These are phyloP conservation scores for Gnetum montanum DNA, from an alignment of 75 land plant genomes.

Conservation along the genomic window DNA sequence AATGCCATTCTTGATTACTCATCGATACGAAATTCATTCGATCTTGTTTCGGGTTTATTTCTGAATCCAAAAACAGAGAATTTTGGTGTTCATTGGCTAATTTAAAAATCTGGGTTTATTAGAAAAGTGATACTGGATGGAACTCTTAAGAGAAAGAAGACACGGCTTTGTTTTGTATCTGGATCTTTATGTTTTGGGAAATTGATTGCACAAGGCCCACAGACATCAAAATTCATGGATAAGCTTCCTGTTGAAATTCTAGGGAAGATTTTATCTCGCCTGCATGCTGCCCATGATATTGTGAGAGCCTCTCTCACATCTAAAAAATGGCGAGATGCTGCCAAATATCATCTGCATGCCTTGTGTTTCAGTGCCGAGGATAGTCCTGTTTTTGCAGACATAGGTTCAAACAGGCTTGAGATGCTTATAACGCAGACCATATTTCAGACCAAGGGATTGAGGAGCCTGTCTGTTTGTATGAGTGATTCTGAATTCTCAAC, in stretches of 20 bases:
- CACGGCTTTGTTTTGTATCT: too few relatives aligned
- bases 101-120: too few relatives aligned
- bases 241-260: slow-evolving; percentile 73
- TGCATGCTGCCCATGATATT: slow-evolving; percentile 65
- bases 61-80: too few relatives aligned
- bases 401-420: slow-evolving; percentile 42
- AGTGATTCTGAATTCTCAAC: slow-evolving; percentile 66
- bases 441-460: slow-evolving; percentile 60
- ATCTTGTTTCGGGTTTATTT: too few relatives aligned
- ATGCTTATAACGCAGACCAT: slow-evolving; percentile 76
- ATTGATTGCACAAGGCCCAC: too few relatives aligned
- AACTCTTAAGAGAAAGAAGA: too few relatives aligned
- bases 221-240: slow-evolving; percentile 40
- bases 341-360: slow-evolving; percentile 46
- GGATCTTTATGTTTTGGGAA: too few relatives aligned
- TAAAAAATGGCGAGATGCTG: slow-evolving; percentile 70
- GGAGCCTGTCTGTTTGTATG: slow-evolving; percentile 50
- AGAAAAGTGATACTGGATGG: too few relatives aligned
- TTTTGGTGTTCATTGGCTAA: too few relatives aligned
- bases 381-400: slow-evolving; percentile 46
- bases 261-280: slow-evolving; percentile 67
- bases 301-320: slow-evolving; percentile 72
- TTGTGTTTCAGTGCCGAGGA: slow-evolving; percentile 47
- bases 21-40: too few relatives aligned
- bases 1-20: too few relatives aligned